Conservation (phyloP, 2,329 filamentous ascomycete genomes). For the Proliferodiscus dingleyae region DNA sequence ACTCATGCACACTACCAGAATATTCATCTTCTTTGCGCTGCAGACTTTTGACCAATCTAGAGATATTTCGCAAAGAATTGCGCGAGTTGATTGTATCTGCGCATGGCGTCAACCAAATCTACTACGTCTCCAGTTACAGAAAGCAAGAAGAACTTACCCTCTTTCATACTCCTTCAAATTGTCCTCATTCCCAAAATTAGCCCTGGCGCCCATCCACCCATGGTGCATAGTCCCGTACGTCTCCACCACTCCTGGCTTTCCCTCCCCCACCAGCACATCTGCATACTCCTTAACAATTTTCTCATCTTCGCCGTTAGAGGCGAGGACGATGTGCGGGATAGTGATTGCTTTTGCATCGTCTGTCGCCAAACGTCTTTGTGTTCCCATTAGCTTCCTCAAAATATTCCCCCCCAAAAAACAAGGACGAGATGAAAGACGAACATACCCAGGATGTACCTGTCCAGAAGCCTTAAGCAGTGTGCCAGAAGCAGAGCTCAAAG, state of each 20-base stretch:
- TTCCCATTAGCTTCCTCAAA: not conserved
- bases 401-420: not conserved
- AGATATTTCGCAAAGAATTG: slow-evolving; percentile 19
- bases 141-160: slow-evolving; percentile 34
- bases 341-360: slow-evolving; percentile 41
- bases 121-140: not conserved
- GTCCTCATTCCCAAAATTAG: slow-evolving; percentile 40
- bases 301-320: slow-evolving; percentile 44
- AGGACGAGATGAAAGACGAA: not conserved
- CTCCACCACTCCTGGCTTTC: slow-evolving; percentile 33
- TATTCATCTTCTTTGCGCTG: no score
- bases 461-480: slow-evolving; percentile 23
- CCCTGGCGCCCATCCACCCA: slow-evolving; percentile 46
- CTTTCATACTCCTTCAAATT: slow-evolving; percentile 43
- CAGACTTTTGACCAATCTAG: no score
- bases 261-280: slow-evolving; percentile 36
- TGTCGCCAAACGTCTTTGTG: slow-evolving; percentile 14
- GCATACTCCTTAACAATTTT: slow-evolving; percentile 39
- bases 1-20: no score
- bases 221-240: slow-evolving; percentile 22
- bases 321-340: slow-evolving; percentile 45
- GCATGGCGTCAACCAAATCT: not conserved
- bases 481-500: slow-evolving; percentile 12
- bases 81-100: slow-evolving; percentile 21
- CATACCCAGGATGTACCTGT: slow-evolving; percentile 26